Base-by-base conservation (phyloP, 495 filamentous ascomycete species). In the Penicillium coprophilum region DNA sequence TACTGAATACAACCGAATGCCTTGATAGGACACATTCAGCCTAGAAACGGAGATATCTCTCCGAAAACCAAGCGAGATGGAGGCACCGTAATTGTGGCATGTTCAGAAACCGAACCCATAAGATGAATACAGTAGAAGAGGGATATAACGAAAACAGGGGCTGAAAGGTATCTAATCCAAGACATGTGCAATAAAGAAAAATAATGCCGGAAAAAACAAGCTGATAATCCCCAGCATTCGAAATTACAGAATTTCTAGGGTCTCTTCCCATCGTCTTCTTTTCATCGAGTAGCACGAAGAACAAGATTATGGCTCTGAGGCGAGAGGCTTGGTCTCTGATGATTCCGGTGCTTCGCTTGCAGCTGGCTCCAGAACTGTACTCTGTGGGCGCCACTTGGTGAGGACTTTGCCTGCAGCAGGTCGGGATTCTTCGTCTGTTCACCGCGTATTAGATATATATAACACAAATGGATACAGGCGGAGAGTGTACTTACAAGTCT, bases 401-500 rank as follows among this genome's bases (percentile, higher is more conserved):
- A 79, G 68, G 31, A 79, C 65, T 53, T 77, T 79, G 13, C 70
- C 66, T 3, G 75, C 76, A 34, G 68, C 66, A 9, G 76, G 75
- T 13, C 75, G 68, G n/a, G 75, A 73, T 62, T 78, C 77, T 57
- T 78, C 77, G 50, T 76, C 75, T 78, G 41, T 24, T 19, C 10
- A 8, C 20, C 15, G 45, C 15, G 31, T 13, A 50, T 73, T 66
- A 65, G 64, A 24, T 32, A 28, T 17, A 15, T 38, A 31, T 38
- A 3, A 31, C 38, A 9, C 20, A 3, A 20, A 15, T 13, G 12
- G 5, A n/a, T 6, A 45, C 46, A 3, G 43, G 20, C 50, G 6
- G 20, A 5, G 46, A 23, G 11, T 50, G 10, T 46, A 54, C 72
- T 57, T 68, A 78, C 75, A 74, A 54, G 87, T 90, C 46, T 81